Base-by-base conservation (phyloP, 805 yeast species). In the Lipomyces kockii region DNA sequence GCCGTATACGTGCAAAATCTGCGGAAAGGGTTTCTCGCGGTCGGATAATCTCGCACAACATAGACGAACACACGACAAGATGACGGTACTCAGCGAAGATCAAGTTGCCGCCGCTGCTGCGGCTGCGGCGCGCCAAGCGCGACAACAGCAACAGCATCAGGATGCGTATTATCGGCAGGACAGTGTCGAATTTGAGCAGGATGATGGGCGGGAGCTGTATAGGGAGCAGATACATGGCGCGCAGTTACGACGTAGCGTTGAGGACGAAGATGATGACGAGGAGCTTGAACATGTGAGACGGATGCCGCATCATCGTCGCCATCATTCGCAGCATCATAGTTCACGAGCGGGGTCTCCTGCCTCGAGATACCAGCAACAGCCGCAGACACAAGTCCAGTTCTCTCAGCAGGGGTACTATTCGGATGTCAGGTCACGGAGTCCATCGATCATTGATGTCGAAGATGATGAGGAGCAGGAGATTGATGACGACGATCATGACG, bases 51-150 rank as follows among this genome's bases (percentile, higher is more conserved):
- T 63, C 1, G 65, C 66, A 5, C 73, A 67, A 60, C 73, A 71
- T 63, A 66, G 69, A 14, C 67, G 72, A 32, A 69, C 74, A 17
- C 72, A 71, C 60, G 72, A 69, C 12, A 69, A 69, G 54, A 59
- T 62, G 67, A 61, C 71, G 2, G 66, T 62, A 2, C 35, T 67
- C 3, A 46, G 66, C 43, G 66, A 60, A n/a, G 67, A 67, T 11
- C 70, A 63, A 29, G 70, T 64, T 52, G 60, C 61, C 11, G 60
- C 70, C 7, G 66, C 65, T 29, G 61, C 64, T 3, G 65, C 68
- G 1, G 46, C 59, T 43, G 61, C 17, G 62, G 61, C 55, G 59
- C 65, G 61, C 49, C 69, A 52, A 52, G 62, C 52, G 39, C 72
- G 51, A 9, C 75, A 71, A 32, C 71, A 63, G 35, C 68, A 66